Conservation (phyloP, 2,329 filamentous ascomycete genomes). For the Stenocarpella maydis region DNA sequence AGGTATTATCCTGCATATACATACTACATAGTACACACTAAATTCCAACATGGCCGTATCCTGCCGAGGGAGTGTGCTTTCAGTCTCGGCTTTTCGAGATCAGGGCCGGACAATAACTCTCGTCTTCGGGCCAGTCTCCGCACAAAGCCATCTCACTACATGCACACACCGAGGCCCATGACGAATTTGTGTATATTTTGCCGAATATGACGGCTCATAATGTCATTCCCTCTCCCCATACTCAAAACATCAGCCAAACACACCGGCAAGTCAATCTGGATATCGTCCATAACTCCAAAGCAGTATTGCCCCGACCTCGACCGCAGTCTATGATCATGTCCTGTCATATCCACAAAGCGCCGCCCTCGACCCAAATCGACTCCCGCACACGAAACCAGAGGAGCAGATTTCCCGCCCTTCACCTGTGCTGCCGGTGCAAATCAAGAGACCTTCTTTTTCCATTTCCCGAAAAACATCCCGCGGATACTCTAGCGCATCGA, state of each 20-base stretch:
- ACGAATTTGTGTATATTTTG: background rate
- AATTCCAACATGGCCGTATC: no score
- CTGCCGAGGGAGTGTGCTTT: no score
- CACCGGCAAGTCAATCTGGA: constrained; percentile 15
- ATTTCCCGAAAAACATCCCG: background rate
- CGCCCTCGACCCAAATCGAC: background rate
- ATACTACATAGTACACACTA: no score
- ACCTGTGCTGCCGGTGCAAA: background rate
- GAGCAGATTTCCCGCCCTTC: background rate
- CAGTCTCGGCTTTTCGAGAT: no score
- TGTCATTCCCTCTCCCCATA: background rate
- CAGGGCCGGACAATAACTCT: no score
- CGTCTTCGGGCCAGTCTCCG: no score
- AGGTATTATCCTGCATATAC: no score
- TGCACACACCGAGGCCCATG: background rate
- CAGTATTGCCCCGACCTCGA: background rate
- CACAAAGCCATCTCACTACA: no score
- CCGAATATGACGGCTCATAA: background rate
- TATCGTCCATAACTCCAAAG: constrained; percentile 20
- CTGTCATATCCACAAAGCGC: constrained; percentile 6
- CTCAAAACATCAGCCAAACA: background rate
- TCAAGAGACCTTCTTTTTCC: background rate
- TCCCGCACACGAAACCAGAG: background rate
- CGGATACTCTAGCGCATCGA: background rate
- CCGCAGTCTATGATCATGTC: background rate